Evolutionary conservation across 2,329 filamentous ascomycete genomes (phyloP).

Genomic region (Pestalotiopsis sp.): DNA sequence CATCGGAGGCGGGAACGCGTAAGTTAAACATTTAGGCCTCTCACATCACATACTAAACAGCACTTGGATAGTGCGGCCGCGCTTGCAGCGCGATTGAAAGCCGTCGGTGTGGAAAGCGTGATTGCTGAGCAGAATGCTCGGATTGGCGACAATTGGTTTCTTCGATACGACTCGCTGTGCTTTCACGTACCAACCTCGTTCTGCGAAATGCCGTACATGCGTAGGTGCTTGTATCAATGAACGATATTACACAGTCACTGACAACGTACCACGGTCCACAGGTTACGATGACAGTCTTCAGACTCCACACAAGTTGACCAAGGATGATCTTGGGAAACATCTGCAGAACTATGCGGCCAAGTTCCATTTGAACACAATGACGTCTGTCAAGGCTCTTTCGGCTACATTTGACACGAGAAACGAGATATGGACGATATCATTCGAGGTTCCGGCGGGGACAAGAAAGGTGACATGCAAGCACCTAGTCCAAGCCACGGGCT

Average conservation of each 20-base stretch:
- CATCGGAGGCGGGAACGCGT: conserved; percentile 34
- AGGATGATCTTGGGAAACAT: conserved; percentile 25
- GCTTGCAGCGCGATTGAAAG: conserved; percentile 38
- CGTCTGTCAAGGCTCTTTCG: conserved; percentile 23
- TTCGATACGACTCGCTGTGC: conserved; percentile 37
- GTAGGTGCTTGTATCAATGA: conserved; percentile 18
- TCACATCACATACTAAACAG: not conserved
- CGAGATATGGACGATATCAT: conserved; percentile 26
- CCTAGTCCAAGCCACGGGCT: conserved; percentile 27
- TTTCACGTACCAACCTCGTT: conserved; percentile 39
- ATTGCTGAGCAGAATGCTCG: conserved; percentile 36
- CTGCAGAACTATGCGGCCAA: conserved; percentile 25
- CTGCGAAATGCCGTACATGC: conserved; percentile 35
- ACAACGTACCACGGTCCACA: no score
- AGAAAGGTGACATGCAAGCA: conserved; percentile 19
- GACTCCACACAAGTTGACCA: conserved; percentile 19
- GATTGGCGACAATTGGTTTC: conserved; percentile 39
- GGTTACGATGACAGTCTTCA: conserved; percentile 19
- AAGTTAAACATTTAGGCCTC: conserved; percentile 9
- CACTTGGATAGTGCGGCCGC: conserved; percentile 23
- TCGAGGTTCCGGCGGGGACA: conserved; percentile 15
- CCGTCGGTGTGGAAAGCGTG: conserved; percentile 34
- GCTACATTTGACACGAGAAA: conserved; percentile 23
- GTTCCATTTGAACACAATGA: conserved; percentile 34
- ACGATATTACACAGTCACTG: no score